Evolutionary conservation across 331 rosid genomes (phyloP), one percentile per base, ranked within the genome.

Genomic region (Spiraea crenata): DNA sequence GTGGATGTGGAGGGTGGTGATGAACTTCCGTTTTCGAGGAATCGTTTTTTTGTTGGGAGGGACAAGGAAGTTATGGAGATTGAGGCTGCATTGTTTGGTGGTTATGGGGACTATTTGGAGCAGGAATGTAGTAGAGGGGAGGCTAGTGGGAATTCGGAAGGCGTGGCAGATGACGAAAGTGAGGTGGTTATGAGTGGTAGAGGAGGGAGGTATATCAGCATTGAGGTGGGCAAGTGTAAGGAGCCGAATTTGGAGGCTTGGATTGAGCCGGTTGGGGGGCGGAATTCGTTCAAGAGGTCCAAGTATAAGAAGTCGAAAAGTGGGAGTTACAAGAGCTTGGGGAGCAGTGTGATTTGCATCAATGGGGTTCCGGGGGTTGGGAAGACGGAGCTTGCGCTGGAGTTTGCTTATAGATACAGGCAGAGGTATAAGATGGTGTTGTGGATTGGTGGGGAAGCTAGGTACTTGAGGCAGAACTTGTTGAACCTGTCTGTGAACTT

Each of bases 381-480:
- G 20, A 92, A 92, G 79, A 86, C 97, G 1, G 97, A 92, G 80
- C 92, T 92, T 39, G 84, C 83, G 17, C 81, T 92, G 72, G 97
- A 92, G 73, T 92, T 84, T 71, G 97, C 97, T 38, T 85, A 89
- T 71, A 82, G 93, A 78, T 81, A 87, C 68, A 85, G 82, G 57
- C 97, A 92, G 64, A 84, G 84, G 69, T 92, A 92, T 81, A 89
- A 82, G 81, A 87, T 85, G 93, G 85, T 92, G 38, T 58, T 92
- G 77, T 92, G 97, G 97, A 75, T 92, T 34, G 92, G 97, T 74
- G 75, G 98, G 45, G 97, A 90, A 69, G 90, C 89, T 74, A 74
- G 90, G 63, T 85, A 90, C 57, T 84, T 92, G 25, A 83, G 96
- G 83, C 96, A 86, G 67, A 90, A 86, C 76, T 77, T 90, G 63